Percentiles rank a stretch among this genome's conserved stretches.
These are phyloP conservation scores for Starmerella powellii DNA, from an alignment of 805 yeast species.

Conservation along the genomic window DNA sequence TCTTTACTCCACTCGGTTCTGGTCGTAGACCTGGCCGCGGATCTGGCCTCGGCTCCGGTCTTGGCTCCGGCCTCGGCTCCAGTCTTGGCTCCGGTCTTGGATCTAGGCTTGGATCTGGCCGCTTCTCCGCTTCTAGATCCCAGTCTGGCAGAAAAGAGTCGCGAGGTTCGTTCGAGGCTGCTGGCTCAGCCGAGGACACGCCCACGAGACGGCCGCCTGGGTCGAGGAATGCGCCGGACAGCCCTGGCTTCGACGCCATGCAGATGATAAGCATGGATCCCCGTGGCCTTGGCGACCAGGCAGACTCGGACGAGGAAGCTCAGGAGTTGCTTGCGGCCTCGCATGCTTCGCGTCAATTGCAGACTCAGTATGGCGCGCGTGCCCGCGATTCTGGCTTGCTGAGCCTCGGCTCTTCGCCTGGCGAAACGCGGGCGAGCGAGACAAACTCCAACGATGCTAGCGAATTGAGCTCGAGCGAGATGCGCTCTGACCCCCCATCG, in stretches of 20 bases:
- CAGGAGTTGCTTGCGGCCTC: not conserved
- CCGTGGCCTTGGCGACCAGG: not conserved
- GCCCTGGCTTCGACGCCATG: too few species aligned
- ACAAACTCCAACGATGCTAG: too few species aligned
- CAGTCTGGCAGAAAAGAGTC: not conserved
- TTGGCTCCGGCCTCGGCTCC: conserved; percentile 6
- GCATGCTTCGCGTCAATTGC: not conserved
- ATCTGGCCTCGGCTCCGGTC: not conserved
- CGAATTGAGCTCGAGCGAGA: too few species aligned
- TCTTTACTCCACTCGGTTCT: too few species aligned
- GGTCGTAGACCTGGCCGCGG: not conserved
- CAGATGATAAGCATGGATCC: too few species aligned
- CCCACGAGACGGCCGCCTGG: not conserved
- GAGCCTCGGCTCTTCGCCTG: too few species aligned
- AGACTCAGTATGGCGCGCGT: not conserved
- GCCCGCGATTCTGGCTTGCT: too few species aligned
- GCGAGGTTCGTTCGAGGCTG: too few species aligned
- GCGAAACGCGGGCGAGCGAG: too few species aligned
- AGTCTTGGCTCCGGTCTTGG: conserved; percentile 4
- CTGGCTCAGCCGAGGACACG: not conserved
- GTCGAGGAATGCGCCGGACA: too few species aligned
- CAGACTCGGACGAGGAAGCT: not conserved
- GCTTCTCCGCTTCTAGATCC: not conserved
- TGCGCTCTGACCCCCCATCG: not conserved
- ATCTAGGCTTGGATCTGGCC: conserved; percentile 1